Percentiles rank a stretch among this genome's conserved stretches.
Conservation (phyloP, 2,329 filamentous ascomycete species). For the Chaetothyriales sp. region DNA sequence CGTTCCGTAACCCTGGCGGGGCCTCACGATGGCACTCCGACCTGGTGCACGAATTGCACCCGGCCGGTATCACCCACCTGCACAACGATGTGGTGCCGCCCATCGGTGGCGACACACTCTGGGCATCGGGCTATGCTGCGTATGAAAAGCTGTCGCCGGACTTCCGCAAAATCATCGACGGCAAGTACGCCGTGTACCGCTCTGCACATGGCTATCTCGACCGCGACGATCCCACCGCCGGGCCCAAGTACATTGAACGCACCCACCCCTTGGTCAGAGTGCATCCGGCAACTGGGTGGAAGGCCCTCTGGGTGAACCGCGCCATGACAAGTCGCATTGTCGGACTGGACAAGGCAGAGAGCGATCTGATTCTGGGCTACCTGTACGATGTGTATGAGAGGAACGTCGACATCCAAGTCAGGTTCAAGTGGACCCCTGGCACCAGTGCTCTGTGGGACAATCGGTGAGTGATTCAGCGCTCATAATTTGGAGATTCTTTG, state of each 20-base stretch:
- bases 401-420: conserved; percentile 16
- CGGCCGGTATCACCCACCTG: conserved; percentile 40
- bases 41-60: conserved; percentile 39
- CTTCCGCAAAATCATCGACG: conserved; percentile 20
- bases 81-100: conserved; percentile 35
- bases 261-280: conserved; percentile 39
- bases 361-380: conserved; percentile 14
- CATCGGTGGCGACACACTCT: conserved; percentile 35
- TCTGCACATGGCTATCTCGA: conserved; percentile 35
- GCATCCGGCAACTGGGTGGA: conserved; percentile 26
- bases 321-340: conserved; percentile 16
- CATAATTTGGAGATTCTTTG: conserved; percentile 34
- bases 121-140: conserved; percentile 38
- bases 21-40: conserved; percentile 42
- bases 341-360: conserved; percentile 16
- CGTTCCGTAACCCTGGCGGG: conserved; percentile 44
- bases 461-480: conserved; percentile 33
- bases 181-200: conserved; percentile 27
- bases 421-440: conserved; percentile 16
- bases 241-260: conserved; percentile 30
- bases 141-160: conserved; percentile 39
- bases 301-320: conserved; percentile 16
- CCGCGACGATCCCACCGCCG: conserved; percentile 35
- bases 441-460: conserved; percentile 17
- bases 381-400: conserved; percentile 26